Evolutionary conservation across 441 rosid genomes (phyloP), one percentile per base, ranked within the genome.

Genomic region (Metrosideros polymorpha): DNA sequence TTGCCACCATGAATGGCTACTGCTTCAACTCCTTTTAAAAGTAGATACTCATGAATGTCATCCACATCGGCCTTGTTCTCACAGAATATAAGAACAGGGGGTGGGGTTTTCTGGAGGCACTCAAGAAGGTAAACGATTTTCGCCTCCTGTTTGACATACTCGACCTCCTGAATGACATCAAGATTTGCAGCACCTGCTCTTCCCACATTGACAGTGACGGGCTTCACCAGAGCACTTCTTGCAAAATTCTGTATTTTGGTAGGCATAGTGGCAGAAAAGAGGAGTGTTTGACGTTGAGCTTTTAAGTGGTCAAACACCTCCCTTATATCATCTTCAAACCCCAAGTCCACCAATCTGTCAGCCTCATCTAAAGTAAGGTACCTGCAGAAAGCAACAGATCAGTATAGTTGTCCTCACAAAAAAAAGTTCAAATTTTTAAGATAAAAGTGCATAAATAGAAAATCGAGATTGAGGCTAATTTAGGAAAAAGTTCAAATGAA

Each of bases 111-210:
- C 92, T 96, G 98, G 14, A 96, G 93, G 91, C 99, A 97, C 87
- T 96, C 96, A 8, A 95, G 98, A 86, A 97, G 99, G 90, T 97
- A 97, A 6, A 95, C 98, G n/a, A 96, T 95, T 92, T 96, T 97
- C 7, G 98, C 99, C 90, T 97, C 99, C 89, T 95, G 99, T 87
- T 97, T 97, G 85, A 97, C 99, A 77, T 97, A 95, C 90, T 97
- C 98, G 6, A 96, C 98, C 91, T 97, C 99, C 88, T 97, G 99
- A 88, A 97, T 95, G 83, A 97, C 99, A 90, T 97, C 98, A 19
- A 97, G 96, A 89, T 97, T 97, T 85, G 99, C 99, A 55, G 99
- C 99, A 87, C 99, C 98, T 17, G 99, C 99, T 91, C 98, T 94
- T 86, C 99, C 99, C 47, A 95, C 99, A 71, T 95, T 96, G 30